A percentile compares a stretch with the other conserved stretches of the same genome.
Evolutionary conservation across 1,284 basidiomycete species (phyloP).

Genomic region (Coniophora puteana): DNA sequence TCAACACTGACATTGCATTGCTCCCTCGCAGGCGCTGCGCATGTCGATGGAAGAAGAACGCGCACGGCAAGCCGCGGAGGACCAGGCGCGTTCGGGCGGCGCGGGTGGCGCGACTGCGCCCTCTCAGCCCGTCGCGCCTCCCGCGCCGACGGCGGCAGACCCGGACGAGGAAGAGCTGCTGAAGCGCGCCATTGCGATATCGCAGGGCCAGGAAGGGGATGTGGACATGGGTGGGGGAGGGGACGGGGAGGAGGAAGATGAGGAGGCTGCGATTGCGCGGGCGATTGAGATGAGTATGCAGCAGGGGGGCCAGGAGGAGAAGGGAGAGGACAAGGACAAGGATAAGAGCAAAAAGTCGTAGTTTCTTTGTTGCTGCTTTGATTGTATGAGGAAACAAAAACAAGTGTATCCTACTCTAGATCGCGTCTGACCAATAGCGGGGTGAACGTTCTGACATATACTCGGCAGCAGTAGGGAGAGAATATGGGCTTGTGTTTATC

Average conservation of each 20-base stretch:
- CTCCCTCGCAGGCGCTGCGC: conserved; percentile 74
- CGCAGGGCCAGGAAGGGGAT: conserved; percentile 44
- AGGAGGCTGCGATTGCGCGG: conserved; percentile 51
- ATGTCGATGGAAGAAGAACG: conserved; percentile 98
- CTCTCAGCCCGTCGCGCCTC: no score
- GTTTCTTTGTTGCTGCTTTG: no score
- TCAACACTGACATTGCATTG: conserved; percentile 5
- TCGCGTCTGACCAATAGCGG: no score
- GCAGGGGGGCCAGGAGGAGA: conserved; percentile 35
- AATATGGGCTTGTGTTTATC: no score
- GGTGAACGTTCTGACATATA: no score
- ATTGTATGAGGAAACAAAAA: no score
- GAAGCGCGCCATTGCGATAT: conserved; percentile 60
- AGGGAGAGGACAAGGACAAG: conserved; percentile 30
- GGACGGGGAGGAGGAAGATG: conserved; percentile 43
- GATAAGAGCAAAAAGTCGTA: no score
- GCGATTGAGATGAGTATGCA: conserved; percentile 62
- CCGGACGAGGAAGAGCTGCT: conserved; percentile 67
- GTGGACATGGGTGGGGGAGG: conserved; percentile 37
- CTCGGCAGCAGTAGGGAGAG: no score
- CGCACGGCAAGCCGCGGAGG: conserved; percentile 77
- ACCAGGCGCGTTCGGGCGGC: conserved; percentile 30
- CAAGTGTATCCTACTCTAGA: no score
- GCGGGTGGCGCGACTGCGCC: conserved; percentile 30
- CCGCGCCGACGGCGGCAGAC: conserved; percentile 38